Evolutionary conservation across 2,329 filamentous ascomycete species (phyloP).

Genomic region (Xylaria sp.): DNA sequence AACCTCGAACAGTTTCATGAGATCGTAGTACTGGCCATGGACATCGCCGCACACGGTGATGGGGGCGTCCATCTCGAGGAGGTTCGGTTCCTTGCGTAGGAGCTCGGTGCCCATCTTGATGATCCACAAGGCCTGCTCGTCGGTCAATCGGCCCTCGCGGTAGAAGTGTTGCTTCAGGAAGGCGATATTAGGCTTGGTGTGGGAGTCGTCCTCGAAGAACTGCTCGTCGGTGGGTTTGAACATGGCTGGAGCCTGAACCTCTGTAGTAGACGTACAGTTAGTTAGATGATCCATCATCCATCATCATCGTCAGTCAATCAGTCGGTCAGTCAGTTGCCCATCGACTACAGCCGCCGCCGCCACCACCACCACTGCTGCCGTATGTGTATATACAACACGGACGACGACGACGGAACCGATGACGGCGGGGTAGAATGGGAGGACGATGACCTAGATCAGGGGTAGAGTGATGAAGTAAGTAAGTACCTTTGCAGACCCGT

Average conservation of each 20-base stretch:
- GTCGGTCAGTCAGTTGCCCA: not conserved
- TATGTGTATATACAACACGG: not conserved
- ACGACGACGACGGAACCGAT: not conserved
- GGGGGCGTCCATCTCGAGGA: conserved; percentile 98
- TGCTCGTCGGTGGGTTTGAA: conserved; percentile 91
- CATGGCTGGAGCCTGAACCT: conserved; percentile 97
- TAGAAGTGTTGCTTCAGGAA: conserved; percentile 99
- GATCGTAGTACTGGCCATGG: conserved; percentile 97
- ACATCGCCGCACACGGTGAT: conserved; percentile 99
- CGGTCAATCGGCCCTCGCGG: conserved; percentile 93
- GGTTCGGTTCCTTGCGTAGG: conserved; percentile 88
- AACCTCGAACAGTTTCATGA: conserved; percentile 99
- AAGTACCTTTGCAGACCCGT: conserved; percentile 95
- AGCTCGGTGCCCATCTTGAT: conserved; percentile 88
- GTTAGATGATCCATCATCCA: conserved; percentile 16
- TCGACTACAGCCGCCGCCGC: too few relatives aligned
- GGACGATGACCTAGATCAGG: conserved; percentile 1
- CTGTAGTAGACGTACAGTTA: conserved; percentile 58
- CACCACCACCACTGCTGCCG: too few relatives aligned
- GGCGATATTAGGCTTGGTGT: conserved; percentile 87
- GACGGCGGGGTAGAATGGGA: conserved; percentile 41
- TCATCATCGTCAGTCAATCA: conserved; percentile 14
- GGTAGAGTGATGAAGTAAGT: conserved; percentile 5
- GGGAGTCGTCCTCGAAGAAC: conserved; percentile 89
- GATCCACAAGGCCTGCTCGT: conserved; percentile 98